A percentile compares a stretch with the other conserved stretches of the same genome.
Conservation (phyloP, 2,329 filamentous ascomycete species). For the Aureobasidium namibiae region DNA sequence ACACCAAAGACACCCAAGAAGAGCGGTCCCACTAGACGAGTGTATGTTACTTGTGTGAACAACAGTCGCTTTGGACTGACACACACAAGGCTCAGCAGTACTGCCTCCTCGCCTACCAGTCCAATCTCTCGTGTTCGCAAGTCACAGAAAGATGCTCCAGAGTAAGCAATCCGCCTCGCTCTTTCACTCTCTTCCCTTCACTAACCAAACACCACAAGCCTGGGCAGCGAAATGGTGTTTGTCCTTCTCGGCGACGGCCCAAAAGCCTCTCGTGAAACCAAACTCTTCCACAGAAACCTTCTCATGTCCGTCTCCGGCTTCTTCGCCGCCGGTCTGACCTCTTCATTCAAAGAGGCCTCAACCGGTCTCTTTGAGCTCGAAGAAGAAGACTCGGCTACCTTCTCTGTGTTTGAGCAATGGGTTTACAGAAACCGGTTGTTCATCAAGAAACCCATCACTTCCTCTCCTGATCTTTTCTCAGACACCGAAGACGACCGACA, state of each 20-base stretch:
- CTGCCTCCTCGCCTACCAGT: not conserved
- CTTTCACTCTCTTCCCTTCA: not conserved
- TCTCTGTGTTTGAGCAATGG: not conserved
- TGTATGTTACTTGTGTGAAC: not conserved
- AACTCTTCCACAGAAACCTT: not conserved
- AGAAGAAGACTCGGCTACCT: not conserved
- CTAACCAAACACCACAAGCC: not conserved
- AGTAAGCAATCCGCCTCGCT: not conserved
- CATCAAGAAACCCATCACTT: not conserved
- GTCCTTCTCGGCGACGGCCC: not conserved
- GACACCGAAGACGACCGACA: not conserved
- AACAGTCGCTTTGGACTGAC: not conserved
- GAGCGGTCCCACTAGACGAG: not conserved
- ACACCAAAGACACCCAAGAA: not conserved
- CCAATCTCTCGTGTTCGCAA: not conserved
- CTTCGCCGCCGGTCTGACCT: not conserved
- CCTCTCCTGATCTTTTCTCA: not conserved
- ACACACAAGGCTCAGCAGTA: not conserved
- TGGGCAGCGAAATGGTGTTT: not conserved
- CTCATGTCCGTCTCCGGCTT: not conserved
- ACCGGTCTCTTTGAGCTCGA: not conserved
- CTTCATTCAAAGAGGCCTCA: not conserved
- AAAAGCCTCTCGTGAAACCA: not conserved
- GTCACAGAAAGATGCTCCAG: not conserved
- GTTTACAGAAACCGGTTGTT: not conserved